phyloP scores from a whole-genome alignment of 1,284 basidiomycete species.

The Apiotrichum veenhuisii region DNA sequence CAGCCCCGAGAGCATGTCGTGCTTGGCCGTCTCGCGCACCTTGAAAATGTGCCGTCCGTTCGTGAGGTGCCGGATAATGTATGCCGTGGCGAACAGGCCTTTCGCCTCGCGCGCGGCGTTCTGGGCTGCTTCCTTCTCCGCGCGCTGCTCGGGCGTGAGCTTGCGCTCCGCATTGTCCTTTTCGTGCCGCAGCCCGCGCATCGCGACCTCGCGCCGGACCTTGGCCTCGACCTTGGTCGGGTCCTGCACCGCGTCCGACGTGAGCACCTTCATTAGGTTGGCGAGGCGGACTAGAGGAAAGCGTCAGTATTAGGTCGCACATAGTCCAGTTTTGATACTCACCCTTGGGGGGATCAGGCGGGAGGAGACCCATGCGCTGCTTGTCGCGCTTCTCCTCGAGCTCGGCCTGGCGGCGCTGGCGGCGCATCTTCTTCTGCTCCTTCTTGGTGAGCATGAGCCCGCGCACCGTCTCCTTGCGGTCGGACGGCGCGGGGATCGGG shows the following conservation, averaged over 20 bases:
- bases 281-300: constrained; percentile 77
- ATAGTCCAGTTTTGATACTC: constrained; percentile 14
- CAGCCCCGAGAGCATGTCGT: constrained; percentile 79
- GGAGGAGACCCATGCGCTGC: constrained; percentile 91
- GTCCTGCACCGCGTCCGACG: constrained; percentile 93
- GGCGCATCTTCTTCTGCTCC: constrained; percentile 96
- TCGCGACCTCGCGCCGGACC: constrained; percentile 86
- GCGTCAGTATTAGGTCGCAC: constrained; percentile 9
- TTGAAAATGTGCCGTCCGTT: constrained; percentile 95
- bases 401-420: constrained; percentile 80
- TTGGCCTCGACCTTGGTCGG: constrained; percentile 93
- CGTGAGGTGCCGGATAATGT: constrained; percentile 84
- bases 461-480: constrained; percentile 69
- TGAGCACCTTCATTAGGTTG: constrained; percentile 97
- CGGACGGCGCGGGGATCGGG: constrained; percentile 84
- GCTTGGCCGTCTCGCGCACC: constrained; percentile 91
- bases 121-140: constrained; percentile 80
- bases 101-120: constrained; percentile 80
- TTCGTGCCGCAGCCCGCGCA: constrained; percentile 82
- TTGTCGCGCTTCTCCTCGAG: constrained; percentile 92
- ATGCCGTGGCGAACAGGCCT: constrained; percentile 80
- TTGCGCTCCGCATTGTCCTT: constrained; percentile 87
- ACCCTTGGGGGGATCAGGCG: constrained; percentile 95
- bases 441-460: constrained; percentile 87
- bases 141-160: constrained; percentile 81